Base-by-base conservation (phyloP, 352 stramenopile genomes). In the Pythium volutum region DNA sequence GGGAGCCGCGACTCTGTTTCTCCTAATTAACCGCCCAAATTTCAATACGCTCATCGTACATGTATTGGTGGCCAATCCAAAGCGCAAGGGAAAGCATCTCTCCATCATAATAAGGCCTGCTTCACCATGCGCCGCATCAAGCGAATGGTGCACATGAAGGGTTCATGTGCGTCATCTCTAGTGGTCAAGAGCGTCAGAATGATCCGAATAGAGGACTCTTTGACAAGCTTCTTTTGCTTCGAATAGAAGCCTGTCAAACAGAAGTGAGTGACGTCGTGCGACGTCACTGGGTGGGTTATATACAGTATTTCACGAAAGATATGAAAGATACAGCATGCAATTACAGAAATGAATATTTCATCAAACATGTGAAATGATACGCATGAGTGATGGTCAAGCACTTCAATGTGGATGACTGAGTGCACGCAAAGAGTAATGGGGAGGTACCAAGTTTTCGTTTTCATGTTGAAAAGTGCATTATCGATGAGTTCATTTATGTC, bases 111-210 rank as follows among this genome's bases (percentile, higher is more conserved):
- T 38, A 38, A 12, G 12, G 7, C 33, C 33, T 14, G 12, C 36
- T 5, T 5, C 36, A 12, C 16, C 36, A 42, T 42, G 5, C 5
- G 36, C 10, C 16, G 36, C 36, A 42, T 18, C 11, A 20, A 16
- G 41, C 16, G 42, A 12, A 20, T 48, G 42, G 42, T 48, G 2
- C n/a, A 29, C n/a, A n/a, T 16, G 15, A 25, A n/a, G 26, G 5
- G 27, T 20, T 50, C 26, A 38, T 62, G 20, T 41, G 59, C 59
- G 59, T 66, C 59, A 66, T 59, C 27, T 39, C 9, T 29, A 5
- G 14, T 20, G 16, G 26, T 23, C 11, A 20, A 23, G 45, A 14
- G 59, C 43, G 59, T 66, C 59, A 66, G 33, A 53, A 9, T 23
- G 7, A 20, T 34, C 26, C 34, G 15, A 63, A 55, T 55, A 63